Evolutionary conservation across 345 rosid genomes (phyloP).

Genomic region (Pugionium dolabratum): DNA sequence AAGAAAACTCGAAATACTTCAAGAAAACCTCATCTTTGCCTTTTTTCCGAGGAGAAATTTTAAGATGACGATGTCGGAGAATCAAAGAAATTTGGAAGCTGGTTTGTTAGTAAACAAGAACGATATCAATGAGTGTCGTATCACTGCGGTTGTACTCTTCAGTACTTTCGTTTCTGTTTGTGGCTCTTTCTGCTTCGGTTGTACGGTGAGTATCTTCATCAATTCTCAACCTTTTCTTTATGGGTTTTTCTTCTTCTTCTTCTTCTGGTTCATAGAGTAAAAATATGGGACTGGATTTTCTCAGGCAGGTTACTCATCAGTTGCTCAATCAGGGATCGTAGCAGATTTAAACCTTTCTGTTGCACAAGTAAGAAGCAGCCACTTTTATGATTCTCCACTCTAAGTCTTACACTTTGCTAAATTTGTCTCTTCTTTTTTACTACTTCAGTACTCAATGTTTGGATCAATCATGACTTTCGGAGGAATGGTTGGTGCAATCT

Average conservation of each 20-base stretch:
- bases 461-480: constrained; percentile 47
- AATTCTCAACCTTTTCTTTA: not conserved
- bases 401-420: not conserved
- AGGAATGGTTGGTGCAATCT: constrained; percentile 45
- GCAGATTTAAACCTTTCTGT: constrained; percentile 48
- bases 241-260: too few species aligned
- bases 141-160: constrained; percentile 36
- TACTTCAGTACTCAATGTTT: constrained; percentile 42
- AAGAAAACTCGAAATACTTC: not conserved
- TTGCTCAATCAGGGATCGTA: constrained; percentile 45
- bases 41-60: not conserved
- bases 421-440: not conserved
- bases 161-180: constrained; percentile 46
- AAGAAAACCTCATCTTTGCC: not conserved
- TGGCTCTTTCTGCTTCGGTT: constrained; percentile 47
- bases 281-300: not conserved
- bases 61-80: constrained; percentile 38
- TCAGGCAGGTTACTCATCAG: constrained; percentile 54
- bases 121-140: constrained; percentile 41
- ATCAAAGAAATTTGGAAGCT: constrained; percentile 31
- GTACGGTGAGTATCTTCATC: constrained; percentile 38
- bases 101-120: constrained; percentile 34
- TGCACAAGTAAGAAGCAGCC: constrained; percentile 40
- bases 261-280: too few species aligned
- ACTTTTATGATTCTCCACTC: not conserved